phyloP scores from a whole-genome alignment of 495 filamentous ascomycete genomes.

The Monascus purpureus region DNA sequence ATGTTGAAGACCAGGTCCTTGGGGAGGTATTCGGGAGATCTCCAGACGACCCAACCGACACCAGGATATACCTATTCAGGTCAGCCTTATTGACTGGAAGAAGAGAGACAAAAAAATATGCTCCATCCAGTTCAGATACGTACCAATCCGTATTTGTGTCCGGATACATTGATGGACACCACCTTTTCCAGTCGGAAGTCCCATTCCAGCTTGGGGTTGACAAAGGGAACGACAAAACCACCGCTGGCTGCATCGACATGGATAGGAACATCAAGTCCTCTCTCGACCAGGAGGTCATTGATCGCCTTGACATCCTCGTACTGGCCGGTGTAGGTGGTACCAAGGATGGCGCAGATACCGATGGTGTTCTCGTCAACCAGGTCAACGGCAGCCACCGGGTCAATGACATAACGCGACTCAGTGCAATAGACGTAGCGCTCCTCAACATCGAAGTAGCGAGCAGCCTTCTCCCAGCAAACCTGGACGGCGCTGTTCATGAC shows the following conservation, averaged over 20 bases:
- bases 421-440: slow-evolving; percentile 83
- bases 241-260: slow-evolving; percentile 86
- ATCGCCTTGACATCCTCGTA: slow-evolving; percentile 86
- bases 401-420: slow-evolving; percentile 67
- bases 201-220: slow-evolving; percentile 68
- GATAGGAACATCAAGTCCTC: slow-evolving; percentile 62
- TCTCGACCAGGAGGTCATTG: slow-evolving; percentile 65
- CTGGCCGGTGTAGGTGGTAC: slow-evolving; percentile 90
- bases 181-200: slow-evolving; percentile 80
- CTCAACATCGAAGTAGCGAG: slow-evolving; percentile 88
- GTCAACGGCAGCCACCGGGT: slow-evolving; percentile 66
- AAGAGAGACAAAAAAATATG: no score
- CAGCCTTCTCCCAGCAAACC: slow-evolving; percentile 93
- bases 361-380: slow-evolving; percentile 94
- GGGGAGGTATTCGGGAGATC: slow-evolving; percentile 67
- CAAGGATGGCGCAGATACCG: slow-evolving; percentile 79
- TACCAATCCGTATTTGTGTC: slow-evolving; percentile 69
- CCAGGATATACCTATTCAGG: slow-evolving; percentile 74
- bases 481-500: slow-evolving; percentile 88
- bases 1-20: slow-evolving; percentile 93
- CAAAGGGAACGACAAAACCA: slow-evolving; percentile 83
- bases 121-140: no score
- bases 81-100: no score
- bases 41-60: slow-evolving; percentile 87
- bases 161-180: slow-evolving; percentile 82